A percentile compares a stretch with the other conserved stretches of the same genome.
These are phyloP conservation scores for Tetraselmis chui DNA, from an alignment of 139 green algal species.

Conservation along the genomic window DNA sequence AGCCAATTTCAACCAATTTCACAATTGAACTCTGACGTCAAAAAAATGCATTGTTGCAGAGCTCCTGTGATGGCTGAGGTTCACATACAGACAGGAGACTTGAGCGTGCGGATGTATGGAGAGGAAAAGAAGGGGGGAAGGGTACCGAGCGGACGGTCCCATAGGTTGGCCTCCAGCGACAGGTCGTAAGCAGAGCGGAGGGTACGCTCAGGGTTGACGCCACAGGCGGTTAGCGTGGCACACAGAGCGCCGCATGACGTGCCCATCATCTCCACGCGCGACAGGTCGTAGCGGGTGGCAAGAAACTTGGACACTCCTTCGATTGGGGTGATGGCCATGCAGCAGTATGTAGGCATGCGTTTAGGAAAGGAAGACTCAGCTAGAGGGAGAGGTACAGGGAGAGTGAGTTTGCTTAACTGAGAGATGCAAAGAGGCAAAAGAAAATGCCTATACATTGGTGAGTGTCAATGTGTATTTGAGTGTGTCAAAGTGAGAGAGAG, in stretches of 20 bases:
- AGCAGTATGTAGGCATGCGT: no score
- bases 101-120: no score
- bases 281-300: conserved; percentile 15
- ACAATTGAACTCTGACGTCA: neutral
- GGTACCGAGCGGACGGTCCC: conserved; percentile 24
- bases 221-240: conserved; percentile 22
- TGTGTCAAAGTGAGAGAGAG: no score
- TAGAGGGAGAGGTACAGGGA: no score
- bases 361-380: no score
- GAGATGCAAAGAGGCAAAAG: no score
- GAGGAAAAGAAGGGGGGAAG: neutral
- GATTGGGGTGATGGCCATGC: neutral
- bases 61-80: no score
- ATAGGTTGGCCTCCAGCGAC: conserved; percentile 33
- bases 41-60: no score
- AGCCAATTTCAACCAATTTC: neutral
- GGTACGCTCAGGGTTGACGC: conserved; percentile 18
- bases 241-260: conserved; percentile 22
- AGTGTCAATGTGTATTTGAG: neutral
- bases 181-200: conserved; percentile 31
- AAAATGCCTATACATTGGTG: no score
- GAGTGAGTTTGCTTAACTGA: no score
- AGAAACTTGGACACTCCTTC: conserved; percentile 30
- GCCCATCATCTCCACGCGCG: conserved; percentile 12
- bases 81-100: neutral